A percentile compares a stretch with the other conserved stretches of the same genome.
phyloP scores from a whole-genome alignment of 2,329 filamentous ascomycete species.

The Exophiala sp. region DNA sequence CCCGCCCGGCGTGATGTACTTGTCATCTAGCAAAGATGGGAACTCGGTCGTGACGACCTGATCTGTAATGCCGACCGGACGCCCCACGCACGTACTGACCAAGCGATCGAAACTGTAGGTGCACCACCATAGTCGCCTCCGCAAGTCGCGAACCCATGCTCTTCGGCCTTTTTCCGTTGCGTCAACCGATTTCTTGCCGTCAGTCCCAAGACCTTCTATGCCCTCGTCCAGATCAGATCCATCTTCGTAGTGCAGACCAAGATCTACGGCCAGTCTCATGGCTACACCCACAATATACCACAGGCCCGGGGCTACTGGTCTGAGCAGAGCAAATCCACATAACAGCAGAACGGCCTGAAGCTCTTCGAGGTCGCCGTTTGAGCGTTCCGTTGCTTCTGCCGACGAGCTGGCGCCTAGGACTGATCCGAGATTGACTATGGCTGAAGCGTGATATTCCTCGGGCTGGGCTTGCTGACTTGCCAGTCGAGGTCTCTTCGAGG shows the following conservation, averaged over 20 bases:
- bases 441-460: slow-evolving; percentile 93
- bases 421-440: slow-evolving; percentile 84
- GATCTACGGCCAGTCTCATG: slow-evolving; percentile 81
- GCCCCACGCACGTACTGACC: slow-evolving; percentile 87
- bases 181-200: slow-evolving; percentile 35
- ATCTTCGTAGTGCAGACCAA: slow-evolving; percentile 91
- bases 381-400: slow-evolving; percentile 56
- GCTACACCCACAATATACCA: slow-evolving; percentile 98
- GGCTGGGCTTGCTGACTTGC: slow-evolving; percentile 68
- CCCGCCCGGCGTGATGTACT: slow-evolving; percentile 76
- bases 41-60: slow-evolving; percentile 95
- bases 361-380: slow-evolving; percentile 86
- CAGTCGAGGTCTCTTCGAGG: slow-evolving; percentile 50
- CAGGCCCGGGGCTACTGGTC: slow-evolving; percentile 86
- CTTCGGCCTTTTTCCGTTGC: slow-evolving; percentile 62
- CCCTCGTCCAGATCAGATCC: slow-evolving; percentile 62
- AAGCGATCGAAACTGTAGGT: slow-evolving; percentile 94
- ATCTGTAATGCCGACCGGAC: slow-evolving; percentile 93
- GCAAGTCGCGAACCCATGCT: slow-evolving; percentile 81
- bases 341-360: slow-evolving; percentile 88
- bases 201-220: slow-evolving; percentile 26
- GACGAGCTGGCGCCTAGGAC: slow-evolving; percentile 68
- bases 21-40: slow-evolving; percentile 82
- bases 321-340: slow-evolving; percentile 83
- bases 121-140: slow-evolving; percentile 91